These are phyloP conservation scores for Verbascum thapsus DNA, from an alignment of 257 asterid genomes.

Conservation along the genomic window DNA sequence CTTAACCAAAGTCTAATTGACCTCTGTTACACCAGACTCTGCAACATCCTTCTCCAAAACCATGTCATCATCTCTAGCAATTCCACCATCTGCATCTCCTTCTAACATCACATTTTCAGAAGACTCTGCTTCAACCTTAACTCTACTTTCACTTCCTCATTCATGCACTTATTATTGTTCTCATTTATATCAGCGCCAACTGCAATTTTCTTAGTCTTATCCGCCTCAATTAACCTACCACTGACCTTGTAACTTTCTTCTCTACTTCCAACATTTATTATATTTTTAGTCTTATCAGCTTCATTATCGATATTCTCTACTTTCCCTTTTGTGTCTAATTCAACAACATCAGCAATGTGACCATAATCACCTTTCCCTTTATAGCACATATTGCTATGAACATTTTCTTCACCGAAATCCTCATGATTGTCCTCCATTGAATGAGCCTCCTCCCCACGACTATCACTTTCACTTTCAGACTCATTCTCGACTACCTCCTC, in stretches of 20 bases:
- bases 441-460: conserved; percentile 50
- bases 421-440: conserved; percentile 53
- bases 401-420: conserved; percentile 37
- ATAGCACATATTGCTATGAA: conserved; percentile 32
- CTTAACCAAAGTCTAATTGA: neutral
- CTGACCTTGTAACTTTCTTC: conserved; percentile 10
- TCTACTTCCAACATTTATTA: neutral
- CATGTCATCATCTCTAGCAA: conserved; percentile 20
- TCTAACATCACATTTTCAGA: conserved; percentile 3
- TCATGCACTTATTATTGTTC: neutral
- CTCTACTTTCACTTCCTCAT: conserved; percentile 18
- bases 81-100: conserved; percentile 27
- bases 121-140: conserved; percentile 24
- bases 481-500: conserved; percentile 44
- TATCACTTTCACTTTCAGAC: conserved; percentile 59
- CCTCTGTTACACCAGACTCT: conserved; percentile 22
- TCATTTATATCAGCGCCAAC: neutral
- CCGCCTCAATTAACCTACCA: conserved; percentile 22
- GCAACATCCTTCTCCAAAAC: conserved; percentile 3
- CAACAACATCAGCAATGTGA: conserved; percentile 20
- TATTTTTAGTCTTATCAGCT: conserved; percentile 5
- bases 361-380: conserved; percentile 18
- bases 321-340: conserved; percentile 26
- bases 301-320: no score
- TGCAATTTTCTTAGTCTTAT: neutral